phyloP scores from a whole-genome alignment of 2,329 filamentous ascomycete species.

The Penicillium sp. region DNA sequence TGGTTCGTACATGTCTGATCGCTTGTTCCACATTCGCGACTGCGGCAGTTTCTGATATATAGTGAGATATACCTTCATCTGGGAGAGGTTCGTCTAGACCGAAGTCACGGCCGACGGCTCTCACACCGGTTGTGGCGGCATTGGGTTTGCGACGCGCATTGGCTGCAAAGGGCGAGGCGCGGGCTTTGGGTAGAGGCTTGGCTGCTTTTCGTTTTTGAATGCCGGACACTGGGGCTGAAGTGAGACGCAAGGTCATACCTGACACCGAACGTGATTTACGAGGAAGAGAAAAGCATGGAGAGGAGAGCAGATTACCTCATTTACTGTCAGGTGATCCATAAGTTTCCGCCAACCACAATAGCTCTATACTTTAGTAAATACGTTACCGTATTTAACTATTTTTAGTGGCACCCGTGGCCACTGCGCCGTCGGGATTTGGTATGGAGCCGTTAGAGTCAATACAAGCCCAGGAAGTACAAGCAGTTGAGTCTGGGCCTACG shows the following conservation, averaged over 20 bases:
- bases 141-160: slow-evolving; percentile 44
- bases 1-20: slow-evolving; percentile 52
- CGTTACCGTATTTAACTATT: slow-evolving; percentile 13
- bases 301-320: slow-evolving; percentile 12
- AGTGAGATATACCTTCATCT: slow-evolving; percentile 52
- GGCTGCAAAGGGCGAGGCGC: slow-evolving; percentile 43
- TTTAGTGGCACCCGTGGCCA: not conserved
- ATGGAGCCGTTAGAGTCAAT: not conserved
- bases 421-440: not conserved
- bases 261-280: not conserved
- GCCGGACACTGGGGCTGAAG: slow-evolving; percentile 48
- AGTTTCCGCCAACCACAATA: slow-evolving; percentile 13
- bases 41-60: slow-evolving; percentile 48
- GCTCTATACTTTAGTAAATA: slow-evolving; percentile 10
- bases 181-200: slow-evolving; percentile 22
- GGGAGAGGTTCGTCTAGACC: slow-evolving; percentile 45
- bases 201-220: slow-evolving; percentile 41
- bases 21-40: slow-evolving; percentile 54
- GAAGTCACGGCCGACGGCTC: slow-evolving; percentile 22
- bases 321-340: slow-evolving; percentile 15
- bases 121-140: slow-evolving; percentile 26
- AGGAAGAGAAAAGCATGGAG: not conserved
- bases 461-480: not conserved
- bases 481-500: not conserved
- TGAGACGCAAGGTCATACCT: slow-evolving; percentile 49